Evolutionary conservation across 179 eudicot species (phyloP).

Genomic region (Beta lomatogona): DNA sequence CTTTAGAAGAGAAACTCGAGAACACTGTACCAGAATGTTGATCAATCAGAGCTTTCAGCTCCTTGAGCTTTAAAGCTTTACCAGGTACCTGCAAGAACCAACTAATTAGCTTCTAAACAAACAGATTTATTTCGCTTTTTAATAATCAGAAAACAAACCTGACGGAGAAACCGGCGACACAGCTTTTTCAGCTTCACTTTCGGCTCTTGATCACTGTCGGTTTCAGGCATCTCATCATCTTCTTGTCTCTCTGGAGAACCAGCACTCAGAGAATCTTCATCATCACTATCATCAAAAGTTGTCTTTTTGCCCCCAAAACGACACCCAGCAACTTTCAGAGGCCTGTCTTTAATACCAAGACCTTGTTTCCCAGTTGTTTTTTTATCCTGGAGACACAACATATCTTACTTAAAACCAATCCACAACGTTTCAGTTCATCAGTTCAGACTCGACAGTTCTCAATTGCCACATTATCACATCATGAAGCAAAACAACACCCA

Average conservation of each 20-base stretch:
- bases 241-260: constrained; percentile 42
- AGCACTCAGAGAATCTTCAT: constrained; percentile 44
- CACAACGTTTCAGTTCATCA: not conserved
- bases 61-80: constrained; percentile 68
- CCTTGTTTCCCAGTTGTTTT: constrained; percentile 93
- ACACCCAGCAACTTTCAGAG: constrained; percentile 76
- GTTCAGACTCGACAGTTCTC: not conserved
- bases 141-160: constrained; percentile 40
- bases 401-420: not conserved
- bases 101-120: constrained; percentile 10
- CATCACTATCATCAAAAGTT: constrained; percentile 63
- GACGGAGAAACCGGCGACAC: constrained; percentile 66
- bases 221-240: constrained; percentile 40
- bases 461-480: no score
- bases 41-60: constrained; percentile 77
- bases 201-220: constrained; percentile 39
- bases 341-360: constrained; percentile 81
- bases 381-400: constrained; percentile 52
- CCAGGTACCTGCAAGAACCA: constrained; percentile 60
- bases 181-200: constrained; percentile 76
- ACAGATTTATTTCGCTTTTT: not conserved
- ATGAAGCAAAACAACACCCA: not conserved
- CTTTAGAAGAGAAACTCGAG: constrained; percentile 54
- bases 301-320: constrained; percentile 81
- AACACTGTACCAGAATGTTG: constrained; percentile 58